Base-by-base conservation (phyloP, 495 filamentous ascomycete species). In the Lasiosphaeris hirsuta region DNA sequence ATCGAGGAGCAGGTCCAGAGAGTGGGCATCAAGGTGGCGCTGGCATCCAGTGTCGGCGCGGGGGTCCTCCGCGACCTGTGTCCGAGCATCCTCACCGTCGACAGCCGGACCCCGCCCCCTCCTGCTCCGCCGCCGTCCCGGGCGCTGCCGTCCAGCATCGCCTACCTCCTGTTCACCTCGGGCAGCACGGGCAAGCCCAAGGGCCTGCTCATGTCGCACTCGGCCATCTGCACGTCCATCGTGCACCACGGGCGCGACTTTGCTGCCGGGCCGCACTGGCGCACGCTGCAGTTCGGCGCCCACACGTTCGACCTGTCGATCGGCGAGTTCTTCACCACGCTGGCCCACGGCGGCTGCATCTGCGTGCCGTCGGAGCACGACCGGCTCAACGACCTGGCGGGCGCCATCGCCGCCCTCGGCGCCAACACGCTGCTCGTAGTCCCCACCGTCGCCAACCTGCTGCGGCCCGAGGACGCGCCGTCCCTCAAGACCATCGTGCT, bases 301-400 rank as follows among this genome's bases (percentile, higher is more conserved):
- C 84, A 80, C 54, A 81, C 81, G 0, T 87, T 85, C 41, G 84
- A 87, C 49, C 73, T 78, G 14, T 78, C 75, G 45, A 69, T 86
- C 10, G 56, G 75, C 7, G 83, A 86, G 11, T 80, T 81, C 8
- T 72, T 82, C 39, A 74, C 77, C 15, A 78, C 79, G 1, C 64
- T 86, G 14, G 79, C 80, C 53, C 52, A 73, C n/a, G 86, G 86
- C 15, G 85, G 78, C 23, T 81, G 76, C 52, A 71, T 86, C 3
- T 89, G 86, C 64, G 75, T 89, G 34, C 84, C 83, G 2, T 79
- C 75, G 5, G 69, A 61, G 41, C 69, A 85, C 9, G 79, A 84
- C 10, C 70, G 82, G 7, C 34, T 65, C 2, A 70, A 72, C 53
- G 59, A 70, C 56, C 51, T 71, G 10, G 49, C 58, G 7, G 55